phyloP scores from a whole-genome alignment of 352 stramenopile species.

The Globisporangium ultimum region DNA sequence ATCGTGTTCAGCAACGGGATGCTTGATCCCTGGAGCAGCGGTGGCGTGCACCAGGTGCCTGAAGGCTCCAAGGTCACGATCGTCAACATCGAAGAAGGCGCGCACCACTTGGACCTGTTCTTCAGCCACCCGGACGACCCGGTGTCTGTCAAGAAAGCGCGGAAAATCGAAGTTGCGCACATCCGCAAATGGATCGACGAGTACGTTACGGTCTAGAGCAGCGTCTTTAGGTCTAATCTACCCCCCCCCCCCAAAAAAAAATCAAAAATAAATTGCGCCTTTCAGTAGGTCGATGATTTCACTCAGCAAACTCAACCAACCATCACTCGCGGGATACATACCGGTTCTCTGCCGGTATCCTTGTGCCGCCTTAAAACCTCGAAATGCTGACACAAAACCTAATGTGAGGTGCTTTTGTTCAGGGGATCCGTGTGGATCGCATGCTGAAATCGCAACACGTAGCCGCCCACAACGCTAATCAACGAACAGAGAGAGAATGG shows the following conservation, averaged over 20 bases:
- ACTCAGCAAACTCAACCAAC: too few species aligned
- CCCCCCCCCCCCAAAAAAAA: neutral
- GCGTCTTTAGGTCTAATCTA: too few species aligned
- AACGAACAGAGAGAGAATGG: neutral
- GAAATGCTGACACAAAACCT: too few species aligned
- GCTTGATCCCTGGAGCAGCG: constrained; percentile 92
- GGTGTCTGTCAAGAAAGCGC: constrained; percentile 60
- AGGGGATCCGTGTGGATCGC: too few species aligned
- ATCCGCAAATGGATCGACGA: constrained; percentile 86
- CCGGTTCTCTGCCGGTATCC: too few species aligned
- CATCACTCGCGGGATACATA: too few species aligned
- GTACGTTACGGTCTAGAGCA: constrained; percentile 24
- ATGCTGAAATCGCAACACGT: neutral
- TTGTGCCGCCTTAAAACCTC: too few species aligned
- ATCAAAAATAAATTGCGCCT: neutral
- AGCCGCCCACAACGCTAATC: neutral
- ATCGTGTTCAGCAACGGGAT: constrained; percentile 96
- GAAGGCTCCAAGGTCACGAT: constrained; percentile 56
- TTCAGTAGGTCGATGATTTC: too few species aligned
- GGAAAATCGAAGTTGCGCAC: constrained; percentile 70
- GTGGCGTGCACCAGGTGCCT: constrained; percentile 70
- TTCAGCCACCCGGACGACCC: constrained; percentile 89
- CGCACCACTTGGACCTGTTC: constrained; percentile 92
- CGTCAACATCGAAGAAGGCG: constrained; percentile 72
- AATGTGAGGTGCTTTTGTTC: too few species aligned